phyloP scores from a whole-genome alignment of 768 basidiomycete species.

The Rhodosporidiobolus odoratus region DNA sequence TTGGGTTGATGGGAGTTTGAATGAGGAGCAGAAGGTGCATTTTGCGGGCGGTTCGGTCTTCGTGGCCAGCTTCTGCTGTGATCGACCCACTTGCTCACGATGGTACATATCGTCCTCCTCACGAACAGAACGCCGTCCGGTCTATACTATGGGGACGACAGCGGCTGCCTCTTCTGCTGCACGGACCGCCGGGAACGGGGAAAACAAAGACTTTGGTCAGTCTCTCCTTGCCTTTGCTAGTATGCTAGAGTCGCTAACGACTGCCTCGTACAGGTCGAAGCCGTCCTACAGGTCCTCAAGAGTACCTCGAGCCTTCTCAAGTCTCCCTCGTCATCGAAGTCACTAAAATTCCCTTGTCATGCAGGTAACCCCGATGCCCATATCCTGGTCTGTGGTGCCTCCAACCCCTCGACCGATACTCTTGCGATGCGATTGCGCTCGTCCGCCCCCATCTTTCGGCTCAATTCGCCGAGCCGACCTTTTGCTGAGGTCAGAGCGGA shows the following conservation, averaged over 20 bases:
- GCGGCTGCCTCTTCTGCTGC: conserved; percentile 44
- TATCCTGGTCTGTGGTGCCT: conserved; percentile 46
- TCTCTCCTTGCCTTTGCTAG: neutral
- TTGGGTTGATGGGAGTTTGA: conserved; percentile 43
- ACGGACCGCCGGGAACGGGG: conserved; percentile 47
- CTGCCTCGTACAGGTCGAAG: conserved; percentile 35
- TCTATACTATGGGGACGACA: conserved; percentile 37
- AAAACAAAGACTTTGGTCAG: conserved; percentile 42
- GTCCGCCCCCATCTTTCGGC: conserved; percentile 42
- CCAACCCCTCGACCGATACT: conserved; percentile 47
- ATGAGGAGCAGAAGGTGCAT: conserved; percentile 44
- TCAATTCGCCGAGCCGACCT: conserved; percentile 45
- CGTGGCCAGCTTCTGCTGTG: no score
- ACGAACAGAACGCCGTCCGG: conserved; percentile 39
- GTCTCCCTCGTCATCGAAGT: conserved; percentile 36
- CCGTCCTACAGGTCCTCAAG: conserved; percentile 44
- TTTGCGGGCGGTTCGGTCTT: no score
- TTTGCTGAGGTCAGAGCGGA: conserved; percentile 46
- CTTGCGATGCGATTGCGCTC: conserved; percentile 43
- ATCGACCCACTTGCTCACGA: neutral
- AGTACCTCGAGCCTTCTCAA: neutral
- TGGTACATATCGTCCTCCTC: neutral
- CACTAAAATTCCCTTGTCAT: conserved; percentile 41
- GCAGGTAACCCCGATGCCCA: conserved; percentile 37
- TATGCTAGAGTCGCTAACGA: no score